Evolutionary conservation across 257 asterid species (phyloP).

Genomic region (Asclepias syriaca): DNA sequence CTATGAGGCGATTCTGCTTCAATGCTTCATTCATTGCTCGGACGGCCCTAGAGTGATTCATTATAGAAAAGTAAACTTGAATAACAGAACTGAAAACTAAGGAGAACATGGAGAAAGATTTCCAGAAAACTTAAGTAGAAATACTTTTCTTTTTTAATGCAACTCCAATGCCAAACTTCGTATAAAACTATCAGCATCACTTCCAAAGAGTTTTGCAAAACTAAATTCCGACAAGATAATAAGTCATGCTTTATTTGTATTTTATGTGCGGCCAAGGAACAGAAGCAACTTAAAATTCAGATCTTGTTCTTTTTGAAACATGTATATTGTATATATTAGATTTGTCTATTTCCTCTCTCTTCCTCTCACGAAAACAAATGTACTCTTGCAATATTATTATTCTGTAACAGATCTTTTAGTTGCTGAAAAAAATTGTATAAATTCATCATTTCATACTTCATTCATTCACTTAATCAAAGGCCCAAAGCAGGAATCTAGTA

Average conservation of each 20-base stretch:
- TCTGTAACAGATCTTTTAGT: neutral
- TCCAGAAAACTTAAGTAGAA: neutral
- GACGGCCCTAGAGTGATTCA: conserved; percentile 65
- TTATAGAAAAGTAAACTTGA: neutral
- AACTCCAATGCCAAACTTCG: too few relatives aligned
- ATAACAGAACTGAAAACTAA: neutral
- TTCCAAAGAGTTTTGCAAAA: neutral
- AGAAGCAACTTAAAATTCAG: neutral
- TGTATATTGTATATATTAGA: neutral
- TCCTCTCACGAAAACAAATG: neutral
- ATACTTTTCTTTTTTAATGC: neutral
- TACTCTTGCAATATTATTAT: neutral
- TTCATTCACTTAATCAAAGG: neutral
- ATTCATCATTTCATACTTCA: neutral
- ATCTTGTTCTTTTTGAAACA: too few relatives aligned
- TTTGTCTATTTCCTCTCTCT: neutral
- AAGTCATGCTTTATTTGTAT: neutral
- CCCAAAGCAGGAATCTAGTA: neutral
- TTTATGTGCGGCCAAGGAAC: neutral
- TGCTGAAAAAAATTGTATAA: neutral
- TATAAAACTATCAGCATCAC: neutral
- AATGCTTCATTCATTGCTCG: conserved; percentile 92
- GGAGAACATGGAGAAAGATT: neutral
- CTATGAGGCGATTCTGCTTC: conserved; percentile 85
- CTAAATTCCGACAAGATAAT: neutral